phyloP scores from a whole-genome alignment of 768 basidiomycete genomes.

The Rhodotorula diobovata region DNA sequence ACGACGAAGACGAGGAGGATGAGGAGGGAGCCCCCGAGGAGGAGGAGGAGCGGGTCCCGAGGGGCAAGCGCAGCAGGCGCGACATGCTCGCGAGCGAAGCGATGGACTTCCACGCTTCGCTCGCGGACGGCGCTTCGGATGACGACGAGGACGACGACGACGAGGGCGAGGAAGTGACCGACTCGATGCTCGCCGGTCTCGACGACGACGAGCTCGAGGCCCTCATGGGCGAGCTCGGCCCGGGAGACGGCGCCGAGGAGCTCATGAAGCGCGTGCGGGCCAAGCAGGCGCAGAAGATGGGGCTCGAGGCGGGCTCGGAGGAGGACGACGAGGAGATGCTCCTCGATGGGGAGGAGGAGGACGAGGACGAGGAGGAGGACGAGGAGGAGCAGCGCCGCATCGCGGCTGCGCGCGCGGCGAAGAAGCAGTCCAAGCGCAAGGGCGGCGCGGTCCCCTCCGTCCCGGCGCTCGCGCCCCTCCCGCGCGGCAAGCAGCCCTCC shows the following conservation, averaged over 20 bases:
- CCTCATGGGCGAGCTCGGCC: conserved; percentile 57
- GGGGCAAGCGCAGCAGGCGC: conserved; percentile 2
- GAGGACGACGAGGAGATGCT: conserved; percentile 5
- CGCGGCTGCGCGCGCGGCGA: not conserved
- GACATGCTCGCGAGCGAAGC: conserved; percentile 39
- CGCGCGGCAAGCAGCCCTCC: conserved; percentile 13
- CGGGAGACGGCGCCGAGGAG: conserved; percentile 34
- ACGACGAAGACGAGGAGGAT: conserved; percentile 50
- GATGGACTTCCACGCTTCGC: conserved; percentile 38
- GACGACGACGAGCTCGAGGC: conserved; percentile 57
- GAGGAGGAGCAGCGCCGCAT: conserved; percentile 52
- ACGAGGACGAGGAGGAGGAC: conserved; percentile 48
- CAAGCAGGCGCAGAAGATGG: conserved; percentile 37
- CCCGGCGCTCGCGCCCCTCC: conserved; percentile 44
- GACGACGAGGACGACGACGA: conserved; percentile 50
- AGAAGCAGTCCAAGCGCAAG: conserved; percentile 50
- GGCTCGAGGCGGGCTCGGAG: conserved; percentile 13
- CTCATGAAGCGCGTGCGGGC: conserved; percentile 32
- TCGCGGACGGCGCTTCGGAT: conserved; percentile 2
- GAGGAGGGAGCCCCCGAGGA: conserved; percentile 51
- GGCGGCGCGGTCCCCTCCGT: conserved; percentile 52
- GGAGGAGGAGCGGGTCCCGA: conserved; percentile 34
- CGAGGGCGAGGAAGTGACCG: conserved; percentile 47
- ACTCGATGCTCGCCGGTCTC: conserved; percentile 45
- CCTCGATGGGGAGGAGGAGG: not conserved